Base-by-base conservation (phyloP, 169 alveolate genomes). In the Eimeria tenella region DNA sequence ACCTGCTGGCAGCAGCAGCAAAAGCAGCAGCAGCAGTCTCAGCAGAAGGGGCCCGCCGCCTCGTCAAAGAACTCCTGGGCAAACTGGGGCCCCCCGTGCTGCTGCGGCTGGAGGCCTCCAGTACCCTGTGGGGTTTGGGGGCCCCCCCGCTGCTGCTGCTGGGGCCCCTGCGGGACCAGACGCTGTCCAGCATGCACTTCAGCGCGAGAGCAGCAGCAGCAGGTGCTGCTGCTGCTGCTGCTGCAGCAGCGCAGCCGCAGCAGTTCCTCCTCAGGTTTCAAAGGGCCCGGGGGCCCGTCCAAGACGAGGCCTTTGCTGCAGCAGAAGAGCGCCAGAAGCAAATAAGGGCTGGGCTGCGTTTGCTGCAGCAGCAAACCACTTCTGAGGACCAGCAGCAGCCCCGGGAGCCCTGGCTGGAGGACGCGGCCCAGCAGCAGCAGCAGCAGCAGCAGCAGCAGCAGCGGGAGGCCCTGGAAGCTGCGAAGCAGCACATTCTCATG, bases 1-100 rank as follows among this genome's bases (percentile, higher is more conserved):
- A 79, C 70, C 0, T 79, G 70, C 88, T 79, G 71, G 42, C 8
- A 9, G 86, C 86, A 77, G 88, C 88, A 79, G 71, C 88, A 50
- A 71, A 42, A 52, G 88, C 88, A 52, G 88, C 88, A 50, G 88
- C 71, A 50, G 56, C 52, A 21, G 70, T 49, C 15, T 53, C 60
- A 7, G 77, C 77, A 17, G 77, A 68, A n/a, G 77, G 77, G 49
- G 77, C 77, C 77, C 65, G 49, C 19, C 86, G 25, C 9, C 21
- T 75, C 19, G 60, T 75, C 13, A 19, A 17, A 4, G 86, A 75
- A 17, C 56, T 75, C 19, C 15, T 75, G 9, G 15, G 25, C 25
- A 75, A 42, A 31, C 63, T 75, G 42, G 86, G 86, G n/a, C 86
- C 86, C 25, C 86, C 86, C 19, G 86, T 49, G 10, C 63, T 75